These are phyloP conservation scores for Chytriomyces hyalinus DNA, from an alignment of 192 early-diverging fungal genomes.

Conservation along the genomic window DNA sequence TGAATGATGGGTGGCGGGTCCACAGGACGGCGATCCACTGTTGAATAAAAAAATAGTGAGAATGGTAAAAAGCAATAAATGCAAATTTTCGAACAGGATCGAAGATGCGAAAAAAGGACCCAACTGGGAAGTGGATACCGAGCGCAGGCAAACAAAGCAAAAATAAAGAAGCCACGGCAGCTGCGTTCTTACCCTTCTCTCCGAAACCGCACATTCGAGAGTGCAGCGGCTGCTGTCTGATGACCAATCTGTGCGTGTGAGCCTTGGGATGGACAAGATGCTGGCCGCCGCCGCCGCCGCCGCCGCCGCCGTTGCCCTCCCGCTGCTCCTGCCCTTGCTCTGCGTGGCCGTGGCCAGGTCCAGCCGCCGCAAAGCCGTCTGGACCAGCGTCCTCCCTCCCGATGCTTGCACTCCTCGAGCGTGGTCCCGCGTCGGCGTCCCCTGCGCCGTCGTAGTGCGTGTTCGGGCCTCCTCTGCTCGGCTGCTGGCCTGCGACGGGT, in stretches of 20 bases:
- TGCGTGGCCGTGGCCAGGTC: neutral
- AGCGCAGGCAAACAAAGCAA: constrained; percentile 15
- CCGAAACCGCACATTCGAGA: constrained; percentile 92
- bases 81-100: constrained; percentile 1
- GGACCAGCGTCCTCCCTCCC: neutral
- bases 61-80: neutral
- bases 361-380: neutral
- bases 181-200: constrained; percentile 75
- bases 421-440: neutral
- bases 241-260: constrained; percentile 31
- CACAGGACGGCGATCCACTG: constrained; percentile 78
- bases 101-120: neutral
- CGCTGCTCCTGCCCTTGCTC: neutral
- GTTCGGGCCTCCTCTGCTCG: no score
- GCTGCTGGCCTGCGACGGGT: no score
- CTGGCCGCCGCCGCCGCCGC: neutral
- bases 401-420: neutral
- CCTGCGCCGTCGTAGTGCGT: neutral
- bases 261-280: constrained; percentile 23
- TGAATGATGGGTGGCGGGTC: constrained; percentile 80
- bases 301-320: neutral
- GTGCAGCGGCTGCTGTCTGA: constrained; percentile 88
- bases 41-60: constrained; percentile 4
- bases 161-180: neutral
- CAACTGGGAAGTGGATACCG: constrained; percentile 10